A percentile compares a stretch with the other conserved stretches of the same genome.
Conservation (phyloP, 2,329 filamentous ascomycete genomes). For the Penicillium sp. region DNA sequence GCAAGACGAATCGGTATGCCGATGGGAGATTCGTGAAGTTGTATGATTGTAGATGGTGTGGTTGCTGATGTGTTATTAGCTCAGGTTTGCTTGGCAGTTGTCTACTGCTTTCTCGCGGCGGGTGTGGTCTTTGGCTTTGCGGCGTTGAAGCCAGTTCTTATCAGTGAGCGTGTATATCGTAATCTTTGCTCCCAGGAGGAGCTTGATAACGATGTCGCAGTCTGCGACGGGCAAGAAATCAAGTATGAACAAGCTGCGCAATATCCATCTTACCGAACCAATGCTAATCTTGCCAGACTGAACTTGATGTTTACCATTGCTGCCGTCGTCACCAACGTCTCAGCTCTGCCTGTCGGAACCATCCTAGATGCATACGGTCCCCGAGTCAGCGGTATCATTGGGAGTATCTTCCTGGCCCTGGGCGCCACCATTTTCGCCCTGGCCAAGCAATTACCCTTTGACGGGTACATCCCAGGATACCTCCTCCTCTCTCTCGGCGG, state of each 20-base stretch:
- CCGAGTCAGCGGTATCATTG: slow-evolving; percentile 74
- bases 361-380: slow-evolving; percentile 85
- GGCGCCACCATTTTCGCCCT: slow-evolving; percentile 78
- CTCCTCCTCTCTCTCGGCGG: slow-evolving; percentile 78
- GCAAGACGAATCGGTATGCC: slow-evolving; percentile 59
- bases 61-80: slow-evolving; percentile 53
- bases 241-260: slow-evolving; percentile 40
- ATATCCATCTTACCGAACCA: background rate
- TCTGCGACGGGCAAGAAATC: slow-evolving; percentile 64
- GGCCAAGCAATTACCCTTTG: slow-evolving; percentile 68
- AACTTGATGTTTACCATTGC: slow-evolving; percentile 94
- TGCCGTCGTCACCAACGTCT: slow-evolving; percentile 85
- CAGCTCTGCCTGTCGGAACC: slow-evolving; percentile 81
- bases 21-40: background rate
- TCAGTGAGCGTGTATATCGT: slow-evolving; percentile 74
- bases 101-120: slow-evolving; percentile 78
- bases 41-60: background rate
- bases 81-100: slow-evolving; percentile 71
- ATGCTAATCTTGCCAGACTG: slow-evolving; percentile 51
- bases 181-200: slow-evolving; percentile 64
- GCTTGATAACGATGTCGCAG: slow-evolving; percentile 53
- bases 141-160: slow-evolving; percentile 79
- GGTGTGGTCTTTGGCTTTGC: slow-evolving; percentile 85
- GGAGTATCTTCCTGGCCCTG: slow-evolving; percentile 68
- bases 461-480: slow-evolving; percentile 77